A percentile compares a stretch with the other conserved stretches of the same genome.
Conservation (phyloP, 164 flowering plant species). For the Echeveria elegans region DNA sequence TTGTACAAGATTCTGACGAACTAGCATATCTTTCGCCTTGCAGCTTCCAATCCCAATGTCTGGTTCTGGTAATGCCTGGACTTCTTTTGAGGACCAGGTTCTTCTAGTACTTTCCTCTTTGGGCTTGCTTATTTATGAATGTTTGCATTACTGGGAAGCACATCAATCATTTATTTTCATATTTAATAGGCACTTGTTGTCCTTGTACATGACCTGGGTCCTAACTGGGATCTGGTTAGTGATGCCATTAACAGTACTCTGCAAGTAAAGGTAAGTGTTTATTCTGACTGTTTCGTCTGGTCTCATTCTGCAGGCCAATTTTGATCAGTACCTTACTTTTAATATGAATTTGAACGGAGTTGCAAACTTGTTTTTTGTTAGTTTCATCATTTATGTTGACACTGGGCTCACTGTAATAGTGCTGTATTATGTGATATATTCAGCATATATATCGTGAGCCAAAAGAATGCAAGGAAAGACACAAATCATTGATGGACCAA, state of each 20-base stretch:
- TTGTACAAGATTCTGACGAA: not conserved
- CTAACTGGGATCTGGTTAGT: slow-evolving; percentile 96
- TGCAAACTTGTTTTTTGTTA: not conserved
- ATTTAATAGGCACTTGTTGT: slow-evolving; percentile 82
- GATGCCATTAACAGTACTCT: slow-evolving; percentile 86
- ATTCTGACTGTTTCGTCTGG: too few relatives aligned
- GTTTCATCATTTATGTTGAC: not conserved
- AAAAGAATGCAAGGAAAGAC: slow-evolving; percentile 88
- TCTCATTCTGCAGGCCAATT: too few relatives aligned
- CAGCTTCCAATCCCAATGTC: slow-evolving; percentile 58
- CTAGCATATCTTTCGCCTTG: slow-evolving; percentile 15
- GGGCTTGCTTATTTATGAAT: too few relatives aligned
- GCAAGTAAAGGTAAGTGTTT: slow-evolving; percentile 16
- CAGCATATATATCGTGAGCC: slow-evolving; percentile 84
- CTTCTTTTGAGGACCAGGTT: slow-evolving; percentile 85
- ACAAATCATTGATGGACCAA: slow-evolving; percentile 73
- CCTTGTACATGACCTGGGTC: slow-evolving; percentile 98
- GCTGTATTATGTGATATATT: not conserved
- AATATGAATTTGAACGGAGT: not conserved
- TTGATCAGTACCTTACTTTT: slow-evolving; percentile 37
- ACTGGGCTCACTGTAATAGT: not conserved
- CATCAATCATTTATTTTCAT: slow-evolving; percentile 6
- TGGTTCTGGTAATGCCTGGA: slow-evolving; percentile 74
- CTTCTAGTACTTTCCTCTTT: not conserved
- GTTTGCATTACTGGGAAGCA: too few relatives aligned